phyloP scores from a whole-genome alignment of 305 asterid species.

The Fraxinus albicans region DNA sequence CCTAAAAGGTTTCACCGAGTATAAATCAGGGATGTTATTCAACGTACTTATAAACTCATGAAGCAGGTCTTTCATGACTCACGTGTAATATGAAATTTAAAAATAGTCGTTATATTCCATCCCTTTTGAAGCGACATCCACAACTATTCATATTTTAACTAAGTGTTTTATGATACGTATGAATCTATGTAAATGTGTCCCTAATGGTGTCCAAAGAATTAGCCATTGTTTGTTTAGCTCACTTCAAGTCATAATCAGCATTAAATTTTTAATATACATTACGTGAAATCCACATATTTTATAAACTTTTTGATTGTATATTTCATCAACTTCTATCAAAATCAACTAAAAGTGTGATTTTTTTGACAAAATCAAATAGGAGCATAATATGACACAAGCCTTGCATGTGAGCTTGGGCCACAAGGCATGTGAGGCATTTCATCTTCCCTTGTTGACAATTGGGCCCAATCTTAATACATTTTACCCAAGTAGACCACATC shows the following conservation, averaged over 20 bases:
- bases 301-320: no score
- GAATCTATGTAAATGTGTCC: background rate
- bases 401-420: slow-evolving; percentile 12
- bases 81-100: background rate
- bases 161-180: background rate
- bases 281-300: no score
- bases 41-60: no score
- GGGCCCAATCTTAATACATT: background rate
- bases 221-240: background rate
- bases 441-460: no score
- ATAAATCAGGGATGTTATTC: no score
- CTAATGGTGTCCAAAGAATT: background rate
- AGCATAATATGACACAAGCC: background rate
- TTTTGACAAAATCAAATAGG: no score
- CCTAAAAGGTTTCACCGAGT: background rate
- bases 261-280: no score
- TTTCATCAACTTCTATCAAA: no score
- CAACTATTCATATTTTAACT: background rate
- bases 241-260: no score
- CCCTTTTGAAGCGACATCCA: background rate
- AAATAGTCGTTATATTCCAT: background rate
- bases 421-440: background rate
- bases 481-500: background rate
- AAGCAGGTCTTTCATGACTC: background rate
- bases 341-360: no score